Conservation (phyloP, 2,329 filamentous ascomycete species). For the Paracoccidioides brasiliensis region DNA sequence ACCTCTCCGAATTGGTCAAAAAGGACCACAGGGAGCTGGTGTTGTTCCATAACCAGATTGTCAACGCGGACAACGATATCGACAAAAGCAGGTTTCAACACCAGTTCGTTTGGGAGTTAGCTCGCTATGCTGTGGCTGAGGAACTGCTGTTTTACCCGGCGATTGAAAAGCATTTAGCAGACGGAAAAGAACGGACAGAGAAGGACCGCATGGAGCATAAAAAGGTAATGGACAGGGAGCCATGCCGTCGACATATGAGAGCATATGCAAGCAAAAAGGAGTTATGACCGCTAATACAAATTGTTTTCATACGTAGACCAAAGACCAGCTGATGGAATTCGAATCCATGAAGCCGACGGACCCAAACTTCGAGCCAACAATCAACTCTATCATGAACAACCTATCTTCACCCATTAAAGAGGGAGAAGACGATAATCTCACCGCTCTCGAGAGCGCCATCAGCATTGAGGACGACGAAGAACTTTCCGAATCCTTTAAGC, state of each 20-base stretch:
- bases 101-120: conserved; percentile 40
- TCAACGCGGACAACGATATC: conserved; percentile 29
- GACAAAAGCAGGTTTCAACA: conserved; percentile 36
- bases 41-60: conserved; percentile 32
- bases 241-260: not conserved
- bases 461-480: conserved; percentile 18
- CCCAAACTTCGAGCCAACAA: conserved; percentile 27
- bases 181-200: conserved; percentile 33
- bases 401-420: conserved; percentile 36
- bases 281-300: not conserved
- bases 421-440: conserved; percentile 37
- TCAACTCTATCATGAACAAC: conserved; percentile 30
- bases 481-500: conserved; percentile 32
- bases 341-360: conserved; percentile 30
- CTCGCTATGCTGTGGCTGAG: conserved; percentile 39
- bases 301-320: conserved; percentile 27
- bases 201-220: conserved; percentile 10
- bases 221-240: conserved; percentile 14
- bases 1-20: conserved; percentile 26
- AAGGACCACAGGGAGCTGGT: conserved; percentile 32
- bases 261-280: not conserved
- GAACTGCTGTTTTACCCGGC: conserved; percentile 43
- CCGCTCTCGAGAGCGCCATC: conserved; percentile 32
- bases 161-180: conserved; percentile 36
- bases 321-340: conserved; percentile 36